phyloP scores from a whole-genome alignment of 768 basidiomycete genomes.

The Kwoniella botswanensis region DNA sequence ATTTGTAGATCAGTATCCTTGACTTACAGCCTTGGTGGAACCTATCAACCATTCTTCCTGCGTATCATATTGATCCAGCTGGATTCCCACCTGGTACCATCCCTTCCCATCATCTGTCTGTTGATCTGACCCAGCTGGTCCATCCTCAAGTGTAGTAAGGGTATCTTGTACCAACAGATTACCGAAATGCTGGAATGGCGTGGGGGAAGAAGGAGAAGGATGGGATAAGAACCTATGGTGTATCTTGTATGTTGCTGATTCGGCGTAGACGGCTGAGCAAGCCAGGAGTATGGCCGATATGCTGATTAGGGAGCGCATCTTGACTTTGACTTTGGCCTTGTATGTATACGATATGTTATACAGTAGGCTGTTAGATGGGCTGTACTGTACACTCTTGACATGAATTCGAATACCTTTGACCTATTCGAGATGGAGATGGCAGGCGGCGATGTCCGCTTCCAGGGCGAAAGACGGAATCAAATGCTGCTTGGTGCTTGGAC shows the following conservation, averaged over 20 bases:
- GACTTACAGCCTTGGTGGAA: conserved; percentile 37
- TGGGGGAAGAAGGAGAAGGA: not conserved
- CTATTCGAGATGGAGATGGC: not conserved
- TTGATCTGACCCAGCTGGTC: not conserved
- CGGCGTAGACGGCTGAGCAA: not conserved
- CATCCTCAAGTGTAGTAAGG: not conserved
- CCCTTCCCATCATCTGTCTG: conserved; percentile 25
- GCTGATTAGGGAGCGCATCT: not conserved
- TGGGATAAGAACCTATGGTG: conserved; percentile 22
- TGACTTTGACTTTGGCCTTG: not conserved
- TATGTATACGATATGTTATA: not conserved
- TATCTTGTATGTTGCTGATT: conserved; percentile 11
- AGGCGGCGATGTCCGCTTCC: conserved; percentile 1
- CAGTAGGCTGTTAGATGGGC: not conserved
- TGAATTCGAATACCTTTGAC: not conserved
- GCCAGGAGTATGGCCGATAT: not conserved
- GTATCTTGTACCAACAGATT: not conserved
- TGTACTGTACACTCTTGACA: not conserved
- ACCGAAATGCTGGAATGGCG: conserved; percentile 10
- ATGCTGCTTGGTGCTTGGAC: not conserved
- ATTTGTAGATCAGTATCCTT: too few species aligned
- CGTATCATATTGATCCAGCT: conserved; percentile 4
- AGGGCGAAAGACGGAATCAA: conserved; percentile 7
- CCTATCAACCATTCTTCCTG: conserved; percentile 31
- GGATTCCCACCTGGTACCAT: conserved; percentile 46